phyloP scores from a whole-genome alignment of 2,329 filamentous ascomycete species.

The Colletotrichum tropicicola region DNA sequence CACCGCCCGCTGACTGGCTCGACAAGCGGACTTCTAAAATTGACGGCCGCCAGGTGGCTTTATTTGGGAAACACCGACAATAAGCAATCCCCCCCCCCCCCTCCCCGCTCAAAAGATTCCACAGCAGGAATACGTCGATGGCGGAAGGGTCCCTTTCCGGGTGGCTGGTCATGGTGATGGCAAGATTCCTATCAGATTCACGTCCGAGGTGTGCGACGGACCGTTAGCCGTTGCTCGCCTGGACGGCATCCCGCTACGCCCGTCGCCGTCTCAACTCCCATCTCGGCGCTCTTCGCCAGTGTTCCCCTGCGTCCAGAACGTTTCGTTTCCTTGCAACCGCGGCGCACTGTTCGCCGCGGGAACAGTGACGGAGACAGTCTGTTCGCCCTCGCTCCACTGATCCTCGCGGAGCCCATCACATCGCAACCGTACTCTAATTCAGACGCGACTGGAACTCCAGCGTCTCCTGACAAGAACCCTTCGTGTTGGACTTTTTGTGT shows the following conservation, averaged over 20 bases:
- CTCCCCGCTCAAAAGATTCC: too few relatives aligned
- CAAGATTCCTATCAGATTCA: too few relatives aligned
- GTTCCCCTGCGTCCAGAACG: conserved; percentile 16
- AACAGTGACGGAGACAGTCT: neutral
- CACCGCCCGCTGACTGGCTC: conserved; percentile 22
- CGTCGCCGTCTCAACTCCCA: neutral
- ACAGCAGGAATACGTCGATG: neutral
- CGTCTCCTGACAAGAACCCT: conserved; percentile 11
- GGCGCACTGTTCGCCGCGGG: conserved; percentile 10
- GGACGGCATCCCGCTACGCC: neutral
- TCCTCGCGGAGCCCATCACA: neutral
- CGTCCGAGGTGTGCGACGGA: neutral
- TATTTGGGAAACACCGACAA: conserved; percentile 4
- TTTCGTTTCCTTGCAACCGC: conserved; percentile 19
- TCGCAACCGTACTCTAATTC: conserved; percentile 20
- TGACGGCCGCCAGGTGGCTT: neutral
- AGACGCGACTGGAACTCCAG: conserved; percentile 20
- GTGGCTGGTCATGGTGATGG: neutral
- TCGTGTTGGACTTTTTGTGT: neutral
- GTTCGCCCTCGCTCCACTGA: conserved; percentile 11
- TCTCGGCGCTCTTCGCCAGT: neutral
- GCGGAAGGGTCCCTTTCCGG: neutral
- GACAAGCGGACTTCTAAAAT: conserved; percentile 21
- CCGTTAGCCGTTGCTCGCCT: neutral
- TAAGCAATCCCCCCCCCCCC: neutral